Conservation (phyloP, 768 basidiomycete genomes). For the Pilatotrama ljubarskyi region DNA sequence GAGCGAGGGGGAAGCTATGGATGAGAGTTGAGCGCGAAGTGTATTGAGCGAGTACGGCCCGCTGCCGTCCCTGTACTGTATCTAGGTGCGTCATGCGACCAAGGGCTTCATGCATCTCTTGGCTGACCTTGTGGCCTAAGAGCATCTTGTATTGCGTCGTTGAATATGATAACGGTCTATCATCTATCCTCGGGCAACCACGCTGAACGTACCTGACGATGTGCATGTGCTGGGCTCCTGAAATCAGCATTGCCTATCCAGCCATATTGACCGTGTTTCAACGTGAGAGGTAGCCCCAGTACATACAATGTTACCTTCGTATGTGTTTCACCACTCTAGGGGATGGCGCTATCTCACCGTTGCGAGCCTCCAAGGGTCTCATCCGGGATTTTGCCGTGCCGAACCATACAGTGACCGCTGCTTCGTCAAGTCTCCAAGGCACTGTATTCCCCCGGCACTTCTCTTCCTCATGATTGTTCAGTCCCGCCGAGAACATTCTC, state of each 20-base stretch:
- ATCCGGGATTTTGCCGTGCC: slow-evolving; percentile 8
- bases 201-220: neutral
- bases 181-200: neutral
- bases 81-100: slow-evolving; percentile 8
- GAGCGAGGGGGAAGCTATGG: slow-evolving; percentile 33
- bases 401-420: neutral
- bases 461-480: neutral
- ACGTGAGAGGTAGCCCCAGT: neutral
- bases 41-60: neutral
- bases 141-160: neutral
- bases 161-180: neutral
- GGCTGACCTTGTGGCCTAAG: neutral
- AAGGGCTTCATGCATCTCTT: neutral
- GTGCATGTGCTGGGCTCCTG: neutral
- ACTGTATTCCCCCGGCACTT: slow-evolving; percentile 6
- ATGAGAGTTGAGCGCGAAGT: slow-evolving; percentile 29
- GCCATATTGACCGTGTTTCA: neutral
- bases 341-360: neutral
- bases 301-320: neutral
- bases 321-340: neutral
- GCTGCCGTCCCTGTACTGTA: slow-evolving; percentile 3
- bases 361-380: neutral
- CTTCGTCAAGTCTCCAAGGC: slow-evolving; percentile 1
- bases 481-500: slow-evolving; percentile 8
- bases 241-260: slow-evolving; percentile 12